Evolutionary conservation across 768 basidiomycete genomes (phyloP).

Genomic region (Tricholoma sp.): DNA sequence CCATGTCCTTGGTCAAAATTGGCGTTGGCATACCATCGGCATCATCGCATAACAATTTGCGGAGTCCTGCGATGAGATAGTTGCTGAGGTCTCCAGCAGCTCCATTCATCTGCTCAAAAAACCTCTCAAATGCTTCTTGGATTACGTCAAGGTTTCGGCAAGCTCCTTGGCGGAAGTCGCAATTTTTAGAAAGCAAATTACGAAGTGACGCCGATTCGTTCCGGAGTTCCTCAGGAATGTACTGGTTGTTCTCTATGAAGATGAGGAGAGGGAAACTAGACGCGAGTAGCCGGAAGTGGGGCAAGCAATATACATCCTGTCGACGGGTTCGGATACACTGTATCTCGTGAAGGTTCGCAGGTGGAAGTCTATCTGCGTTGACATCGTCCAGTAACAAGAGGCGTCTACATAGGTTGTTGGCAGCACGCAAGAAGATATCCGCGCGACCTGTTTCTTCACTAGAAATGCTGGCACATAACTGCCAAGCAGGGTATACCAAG

Average conservation of each 20-base stretch:
- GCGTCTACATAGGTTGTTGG: constrained; percentile 56
- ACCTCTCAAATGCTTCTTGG: constrained; percentile 61
- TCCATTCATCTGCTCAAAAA: constrained; percentile 44
- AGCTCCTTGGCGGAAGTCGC: constrained; percentile 70
- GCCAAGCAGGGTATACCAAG: constrained; percentile 78
- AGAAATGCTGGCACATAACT: constrained; percentile 40
- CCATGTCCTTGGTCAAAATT: neutral
- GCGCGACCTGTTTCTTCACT: constrained; percentile 32
- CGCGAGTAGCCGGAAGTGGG: constrained; percentile 61
- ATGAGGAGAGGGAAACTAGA: constrained; percentile 65
- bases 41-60: constrained; percentile 60
- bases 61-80: constrained; percentile 60
- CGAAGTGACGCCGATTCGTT: constrained; percentile 48
- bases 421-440: constrained; percentile 51
- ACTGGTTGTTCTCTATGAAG: constrained; percentile 57
- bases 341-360: constrained; percentile 53
- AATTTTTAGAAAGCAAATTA: constrained; percentile 51
- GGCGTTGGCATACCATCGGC: constrained; percentile 31
- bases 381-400: constrained; percentile 54
- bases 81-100: constrained; percentile 49
- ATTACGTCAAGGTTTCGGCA: constrained; percentile 72
- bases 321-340: constrained; percentile 68
- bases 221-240: constrained; percentile 47
- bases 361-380: constrained; percentile 29
- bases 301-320: constrained; percentile 59